Conservation (phyloP, 305 asterid species). For the Fraxinus baroniana region DNA sequence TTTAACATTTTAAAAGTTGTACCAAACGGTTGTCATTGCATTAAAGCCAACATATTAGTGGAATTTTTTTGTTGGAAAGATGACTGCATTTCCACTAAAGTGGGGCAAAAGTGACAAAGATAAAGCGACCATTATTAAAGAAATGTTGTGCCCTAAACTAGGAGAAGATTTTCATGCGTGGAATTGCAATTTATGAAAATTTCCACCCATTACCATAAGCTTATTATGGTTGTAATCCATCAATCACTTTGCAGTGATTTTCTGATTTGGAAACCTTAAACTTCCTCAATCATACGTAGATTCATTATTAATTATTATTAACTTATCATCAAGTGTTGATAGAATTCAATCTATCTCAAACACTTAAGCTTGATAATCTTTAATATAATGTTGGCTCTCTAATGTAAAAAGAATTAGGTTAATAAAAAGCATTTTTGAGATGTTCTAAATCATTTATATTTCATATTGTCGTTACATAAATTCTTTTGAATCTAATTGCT, state of each 20-base stretch:
- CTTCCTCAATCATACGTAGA: neutral
- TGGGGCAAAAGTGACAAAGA: neutral
- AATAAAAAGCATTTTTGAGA: neutral
- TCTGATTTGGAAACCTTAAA: neutral
- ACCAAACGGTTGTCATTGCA: slow-evolving; percentile 24
- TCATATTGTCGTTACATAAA: neutral
- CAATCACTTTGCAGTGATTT: slow-evolving; percentile 18
- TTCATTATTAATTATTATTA: neutral
- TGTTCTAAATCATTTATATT: neutral
- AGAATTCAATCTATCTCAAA: neutral
- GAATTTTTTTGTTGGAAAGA: slow-evolving; percentile 32
- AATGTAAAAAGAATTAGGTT: neutral
- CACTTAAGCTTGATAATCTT: neutral
- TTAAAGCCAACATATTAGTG: slow-evolving; percentile 12
- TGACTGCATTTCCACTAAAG: slow-evolving; percentile 51
- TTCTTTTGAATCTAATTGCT: neutral
- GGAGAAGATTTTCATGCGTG: slow-evolving; percentile 17
- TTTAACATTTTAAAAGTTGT: neutral
- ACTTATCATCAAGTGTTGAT: neutral
- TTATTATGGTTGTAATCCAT: slow-evolving; percentile 6
- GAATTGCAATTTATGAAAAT: slow-evolving; percentile 27
- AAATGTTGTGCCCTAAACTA: neutral
- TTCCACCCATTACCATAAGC: neutral
- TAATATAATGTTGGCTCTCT: neutral
- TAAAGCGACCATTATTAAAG: neutral